phyloP scores from a whole-genome alignment of 108 stramenopile species.

The Cylindrotheca closterium region DNA sequence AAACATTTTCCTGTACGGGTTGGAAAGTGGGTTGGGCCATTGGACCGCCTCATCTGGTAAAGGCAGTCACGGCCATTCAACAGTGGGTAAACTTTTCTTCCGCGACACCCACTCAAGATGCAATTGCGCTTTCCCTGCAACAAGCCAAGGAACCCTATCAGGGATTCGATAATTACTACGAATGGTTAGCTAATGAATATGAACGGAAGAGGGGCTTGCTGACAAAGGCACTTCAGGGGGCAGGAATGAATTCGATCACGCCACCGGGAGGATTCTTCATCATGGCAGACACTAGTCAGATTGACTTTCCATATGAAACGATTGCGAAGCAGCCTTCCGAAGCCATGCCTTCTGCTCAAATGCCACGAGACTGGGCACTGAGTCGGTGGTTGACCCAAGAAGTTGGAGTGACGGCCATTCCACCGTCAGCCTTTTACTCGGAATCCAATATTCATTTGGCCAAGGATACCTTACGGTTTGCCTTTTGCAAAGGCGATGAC shows the following conservation, averaged over 20 bases:
- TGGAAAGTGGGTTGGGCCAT: slow-evolving; percentile 90
- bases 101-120: slow-evolving; percentile 82
- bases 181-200: slow-evolving; percentile 60
- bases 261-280: slow-evolving; percentile 90
- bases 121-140: slow-evolving; percentile 60
- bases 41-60: slow-evolving; percentile 71
- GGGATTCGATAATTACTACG: slow-evolving; percentile 64
- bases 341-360: slow-evolving; percentile 32
- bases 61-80: slow-evolving; percentile 52
- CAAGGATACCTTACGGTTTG: slow-evolving; percentile 72
- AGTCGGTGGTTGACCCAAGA: slow-evolving; percentile 79
- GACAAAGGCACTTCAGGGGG: slow-evolving; percentile 41
- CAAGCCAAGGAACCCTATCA: slow-evolving; percentile 65
- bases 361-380: slow-evolving; percentile 82
- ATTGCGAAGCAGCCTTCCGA: slow-evolving; percentile 36
- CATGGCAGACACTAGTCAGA: slow-evolving; percentile 72
- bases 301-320: slow-evolving; percentile 52
- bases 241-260: slow-evolving; percentile 71
- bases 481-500: slow-evolving; percentile 91
- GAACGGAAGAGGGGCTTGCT: slow-evolving; percentile 58
- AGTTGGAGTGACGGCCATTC: slow-evolving; percentile 85
- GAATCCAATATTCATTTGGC: slow-evolving; percentile 44
- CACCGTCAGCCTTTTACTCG: slow-evolving; percentile 82
- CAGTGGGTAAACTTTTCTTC: slow-evolving; percentile 86
- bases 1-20: slow-evolving; percentile 88